A percentile compares a stretch with the other conserved stretches of the same genome.
These are phyloP conservation scores for Saccharomycopsis amapae DNA, from an alignment of 805 yeast genomes.

Conservation along the genomic window DNA sequence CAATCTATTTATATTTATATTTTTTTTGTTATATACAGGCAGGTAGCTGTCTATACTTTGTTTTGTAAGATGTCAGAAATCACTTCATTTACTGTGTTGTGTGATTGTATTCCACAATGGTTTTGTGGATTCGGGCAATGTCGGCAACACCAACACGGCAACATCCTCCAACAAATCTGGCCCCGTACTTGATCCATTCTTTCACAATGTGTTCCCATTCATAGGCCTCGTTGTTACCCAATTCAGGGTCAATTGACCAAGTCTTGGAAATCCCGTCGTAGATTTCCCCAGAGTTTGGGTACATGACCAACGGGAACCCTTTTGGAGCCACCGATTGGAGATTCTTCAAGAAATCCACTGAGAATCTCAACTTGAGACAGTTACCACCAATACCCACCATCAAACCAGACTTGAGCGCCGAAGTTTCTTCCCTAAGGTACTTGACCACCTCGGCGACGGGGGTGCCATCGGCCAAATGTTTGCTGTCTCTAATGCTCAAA, in stretches of 20 bases:
- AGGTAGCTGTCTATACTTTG: not conserved
- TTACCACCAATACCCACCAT: slow-evolving; percentile 58
- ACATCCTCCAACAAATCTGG: slow-evolving; percentile 37
- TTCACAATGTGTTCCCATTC: slow-evolving; percentile 27
- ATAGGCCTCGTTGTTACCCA: slow-evolving; percentile 15
- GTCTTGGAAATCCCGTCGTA: slow-evolving; percentile 42
- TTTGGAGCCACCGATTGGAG: slow-evolving; percentile 27
- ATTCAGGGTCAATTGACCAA: slow-evolving; percentile 31
- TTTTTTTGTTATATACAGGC: not conserved
- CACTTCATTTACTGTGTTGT: not conserved
- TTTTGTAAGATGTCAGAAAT: not conserved
- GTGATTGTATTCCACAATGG: not conserved
- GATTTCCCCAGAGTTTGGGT: slow-evolving; percentile 72
- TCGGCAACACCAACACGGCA: slow-evolving; percentile 37
- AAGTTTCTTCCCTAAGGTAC: slow-evolving; percentile 3
- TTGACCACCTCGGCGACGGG: slow-evolving; percentile 30
- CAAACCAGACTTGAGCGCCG: slow-evolving; percentile 18
- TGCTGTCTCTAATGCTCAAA: slow-evolving; percentile 36
- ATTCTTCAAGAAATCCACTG: slow-evolving; percentile 34
- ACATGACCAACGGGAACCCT: slow-evolving; percentile 41
- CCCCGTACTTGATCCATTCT: slow-evolving; percentile 29
- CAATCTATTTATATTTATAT: not conserved
- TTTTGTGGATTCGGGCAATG: slow-evolving; percentile 17
- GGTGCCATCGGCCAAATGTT: slow-evolving; percentile 46
- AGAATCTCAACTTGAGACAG: slow-evolving; percentile 46